phyloP scores from a whole-genome alignment of 2,329 filamentous ascomycete genomes.

The Talaromyces islandicus region DNA sequence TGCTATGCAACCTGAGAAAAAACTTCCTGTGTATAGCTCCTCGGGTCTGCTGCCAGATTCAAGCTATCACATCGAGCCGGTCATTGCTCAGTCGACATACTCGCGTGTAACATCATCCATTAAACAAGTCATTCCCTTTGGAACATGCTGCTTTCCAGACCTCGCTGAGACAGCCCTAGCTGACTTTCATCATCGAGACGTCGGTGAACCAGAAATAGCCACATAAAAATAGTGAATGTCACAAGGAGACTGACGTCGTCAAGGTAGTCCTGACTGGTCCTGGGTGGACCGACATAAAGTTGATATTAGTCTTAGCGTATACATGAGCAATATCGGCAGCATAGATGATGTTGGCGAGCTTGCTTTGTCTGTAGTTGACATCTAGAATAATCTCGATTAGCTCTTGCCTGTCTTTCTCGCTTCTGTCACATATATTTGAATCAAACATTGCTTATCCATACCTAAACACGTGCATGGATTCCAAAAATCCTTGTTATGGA shows the following conservation, averaged over 20 bases:
- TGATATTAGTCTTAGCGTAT: slow-evolving; percentile 30
- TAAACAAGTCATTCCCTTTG: slow-evolving; percentile 18
- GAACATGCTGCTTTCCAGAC: slow-evolving; percentile 26
- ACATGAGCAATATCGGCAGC: slow-evolving; percentile 36
- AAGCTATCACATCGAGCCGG: slow-evolving; percentile 4
- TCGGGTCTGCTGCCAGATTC: neutral
- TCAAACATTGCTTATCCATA: slow-evolving; percentile 2
- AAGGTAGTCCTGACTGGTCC: slow-evolving; percentile 35
- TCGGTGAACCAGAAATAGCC: slow-evolving; percentile 8
- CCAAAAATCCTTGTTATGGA: slow-evolving; percentile 6
- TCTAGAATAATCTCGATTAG: neutral
- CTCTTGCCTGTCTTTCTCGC: neutral
- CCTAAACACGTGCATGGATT: slow-evolving; percentile 3
- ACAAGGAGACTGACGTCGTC: slow-evolving; percentile 17
- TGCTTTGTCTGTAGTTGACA: slow-evolving; percentile 39
- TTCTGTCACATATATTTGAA: neutral
- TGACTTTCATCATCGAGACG: slow-evolving; percentile 16
- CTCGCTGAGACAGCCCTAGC: slow-evolving; percentile 19
- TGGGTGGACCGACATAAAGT: slow-evolving; percentile 37
- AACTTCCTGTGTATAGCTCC: slow-evolving; percentile 5
- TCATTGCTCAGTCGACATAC: slow-evolving; percentile 19
- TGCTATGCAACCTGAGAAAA: neutral
- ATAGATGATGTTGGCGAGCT: slow-evolving; percentile 44
- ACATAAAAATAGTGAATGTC: neutral
- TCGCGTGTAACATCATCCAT: slow-evolving; percentile 25